Percentiles rank a stretch among this genome's conserved stretches.
Evolutionary conservation across 2,329 filamentous ascomycete species (phyloP).

Genomic region (Canariomyces notabilis): DNA sequence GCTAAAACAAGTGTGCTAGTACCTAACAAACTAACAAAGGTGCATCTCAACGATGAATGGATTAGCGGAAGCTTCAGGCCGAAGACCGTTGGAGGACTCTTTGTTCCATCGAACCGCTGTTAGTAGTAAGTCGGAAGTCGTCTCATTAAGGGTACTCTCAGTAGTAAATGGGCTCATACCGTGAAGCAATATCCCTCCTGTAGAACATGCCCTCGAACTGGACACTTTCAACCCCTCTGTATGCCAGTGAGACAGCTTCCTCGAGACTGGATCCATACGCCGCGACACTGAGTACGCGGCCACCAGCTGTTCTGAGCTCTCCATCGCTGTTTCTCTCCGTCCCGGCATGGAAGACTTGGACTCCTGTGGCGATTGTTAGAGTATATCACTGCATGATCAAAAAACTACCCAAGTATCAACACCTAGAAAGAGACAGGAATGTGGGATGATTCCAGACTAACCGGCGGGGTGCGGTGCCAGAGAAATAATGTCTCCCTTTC

Average conservation of each 20-base stretch:
- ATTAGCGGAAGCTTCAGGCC: too few relatives aligned
- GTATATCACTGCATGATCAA: background rate
- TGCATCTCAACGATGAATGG: too few relatives aligned
- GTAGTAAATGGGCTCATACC: too few relatives aligned
- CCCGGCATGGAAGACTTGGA: background rate
- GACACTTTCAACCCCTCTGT: conserved; percentile 1
- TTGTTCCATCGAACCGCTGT: too few relatives aligned
- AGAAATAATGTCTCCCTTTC: background rate
- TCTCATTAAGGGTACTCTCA: too few relatives aligned
- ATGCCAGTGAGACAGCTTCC: conserved; percentile 1
- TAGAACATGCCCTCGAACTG: conserved; percentile 3
- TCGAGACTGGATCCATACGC: background rate
- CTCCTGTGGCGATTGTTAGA: background rate
- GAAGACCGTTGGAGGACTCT: too few relatives aligned
- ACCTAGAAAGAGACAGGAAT: too few relatives aligned
- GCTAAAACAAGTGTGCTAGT: too few relatives aligned
- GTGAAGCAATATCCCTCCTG: background rate
- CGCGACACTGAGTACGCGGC: background rate
- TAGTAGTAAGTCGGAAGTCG: too few relatives aligned
- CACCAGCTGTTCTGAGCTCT: conserved; percentile 3
- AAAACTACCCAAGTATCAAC: too few relatives aligned
- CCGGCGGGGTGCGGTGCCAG: background rate
- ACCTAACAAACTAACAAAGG: too few relatives aligned
- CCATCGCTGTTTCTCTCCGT: background rate
- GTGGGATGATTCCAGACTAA: too few relatives aligned